Evolutionary conservation across 495 filamentous ascomycete genomes (phyloP), one percentile per base, ranked within the genome.

Genomic region (Penicillium arizonense): DNA sequence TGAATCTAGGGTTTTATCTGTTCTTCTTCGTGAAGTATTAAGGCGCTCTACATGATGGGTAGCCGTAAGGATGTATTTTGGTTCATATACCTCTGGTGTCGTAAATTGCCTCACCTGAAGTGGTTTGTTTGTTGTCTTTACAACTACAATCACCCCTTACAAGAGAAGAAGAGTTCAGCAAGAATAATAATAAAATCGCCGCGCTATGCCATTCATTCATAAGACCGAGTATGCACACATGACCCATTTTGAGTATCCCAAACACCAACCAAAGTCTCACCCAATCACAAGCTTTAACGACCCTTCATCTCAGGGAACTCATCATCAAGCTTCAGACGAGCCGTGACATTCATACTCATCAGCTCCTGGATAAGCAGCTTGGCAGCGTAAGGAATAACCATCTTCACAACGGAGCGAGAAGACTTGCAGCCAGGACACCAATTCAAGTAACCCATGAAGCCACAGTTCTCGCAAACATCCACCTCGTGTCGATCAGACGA

Each of bases 341-440:
- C 89, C 50, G 90, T 87, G 12, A 99, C 88, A 67, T 97, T 97
- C 94, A 99, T 99, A 71, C 90, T 95, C 67, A 95, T 80, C 63
- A 99, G 68, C 72, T 99, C 94, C 76, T 99, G 94, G 32, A 99
- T 88, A 45, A 99, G 74, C 63, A 99, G 72, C 80, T 99, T 99
- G 3, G 95, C 95, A 5, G 95, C 94, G 70, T 99, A 99, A n/a
- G 94, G 94, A 75, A 99, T 96, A 44, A 83, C 91, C 88, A 99
- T 92, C 72, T 87, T 86, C 6, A 86, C 85, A 10, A 97, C 88
- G 6, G 84, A 82, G 33, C 84, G 78, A 21, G 87, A 89, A 45
- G 85, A 90, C 72, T 87, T 83, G 72, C 94, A 99, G 2, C 85
- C 89, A 64, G 91, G 87, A 61, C 94, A 99, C 84, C 88, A 97